A percentile compares a stretch with the other conserved stretches of the same genome.
These are phyloP conservation scores for Hymenoscyphus repandus DNA, from an alignment of 2,329 filamentous ascomycete genomes.

Conservation along the genomic window DNA sequence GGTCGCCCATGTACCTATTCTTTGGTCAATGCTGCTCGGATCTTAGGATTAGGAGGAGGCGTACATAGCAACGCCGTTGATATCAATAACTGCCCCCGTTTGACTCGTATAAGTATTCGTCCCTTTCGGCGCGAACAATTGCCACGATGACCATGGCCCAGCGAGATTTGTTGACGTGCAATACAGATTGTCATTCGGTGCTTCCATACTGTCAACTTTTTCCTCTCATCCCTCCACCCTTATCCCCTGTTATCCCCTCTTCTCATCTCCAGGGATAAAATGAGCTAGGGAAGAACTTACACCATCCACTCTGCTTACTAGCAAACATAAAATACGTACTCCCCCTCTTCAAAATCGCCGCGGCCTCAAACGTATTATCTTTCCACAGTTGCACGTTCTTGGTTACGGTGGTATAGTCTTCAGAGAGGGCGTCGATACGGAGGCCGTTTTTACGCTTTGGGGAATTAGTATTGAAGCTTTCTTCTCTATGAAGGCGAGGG, in stretches of 20 bases:
- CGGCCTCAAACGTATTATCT: conserved; percentile 49
- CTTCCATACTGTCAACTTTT: conserved; percentile 3
- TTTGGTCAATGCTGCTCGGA: neutral
- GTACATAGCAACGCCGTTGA: conserved; percentile 32
- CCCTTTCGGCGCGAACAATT: conserved; percentile 51
- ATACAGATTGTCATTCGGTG: conserved; percentile 59
- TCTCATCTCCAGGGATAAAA: too few species aligned
- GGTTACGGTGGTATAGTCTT: conserved; percentile 41
- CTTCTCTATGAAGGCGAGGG: too few species aligned
- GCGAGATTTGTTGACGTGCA: conserved; percentile 50
- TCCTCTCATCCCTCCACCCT: conserved; percentile 1
- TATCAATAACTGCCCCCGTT: conserved; percentile 51
- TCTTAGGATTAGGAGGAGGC: neutral
- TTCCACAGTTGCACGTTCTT: conserved; percentile 27
- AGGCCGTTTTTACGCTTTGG: conserved; percentile 50
- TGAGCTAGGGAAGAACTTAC: conserved; percentile 12
- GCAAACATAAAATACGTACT: conserved; percentile 62
- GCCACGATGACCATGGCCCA: conserved; percentile 58
- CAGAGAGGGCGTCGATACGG: conserved; percentile 50
- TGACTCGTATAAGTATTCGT: conserved; percentile 55
- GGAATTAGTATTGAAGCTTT: neutral
- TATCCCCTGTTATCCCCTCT: too few species aligned
- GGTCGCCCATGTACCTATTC: conserved; percentile 59
- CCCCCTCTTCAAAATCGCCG: conserved; percentile 56
- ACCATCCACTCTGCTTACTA: conserved; percentile 45